A percentile compares a stretch with the other conserved stretches of the same genome.
Evolutionary conservation across 148 eudicot genomes (phyloP).

Genomic region (Rhododendron molle): DNA sequence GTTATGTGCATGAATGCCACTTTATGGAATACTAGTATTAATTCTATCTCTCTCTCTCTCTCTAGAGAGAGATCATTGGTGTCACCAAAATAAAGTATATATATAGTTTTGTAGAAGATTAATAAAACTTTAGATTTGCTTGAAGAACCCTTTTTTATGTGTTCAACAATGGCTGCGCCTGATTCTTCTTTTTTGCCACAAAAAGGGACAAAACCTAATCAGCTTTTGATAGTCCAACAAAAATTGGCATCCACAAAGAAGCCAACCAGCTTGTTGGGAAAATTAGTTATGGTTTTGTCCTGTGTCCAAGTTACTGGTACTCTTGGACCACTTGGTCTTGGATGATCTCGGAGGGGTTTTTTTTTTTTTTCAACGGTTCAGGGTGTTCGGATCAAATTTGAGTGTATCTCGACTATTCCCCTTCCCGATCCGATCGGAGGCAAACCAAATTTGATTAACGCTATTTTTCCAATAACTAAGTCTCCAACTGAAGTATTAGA

Average conservation of each 20-base stretch:
- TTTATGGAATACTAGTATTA: background rate
- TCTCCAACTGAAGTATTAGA: no score
- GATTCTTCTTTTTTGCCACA: background rate
- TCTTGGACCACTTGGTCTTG: background rate
- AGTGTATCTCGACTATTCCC: background rate
- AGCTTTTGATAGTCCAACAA: background rate
- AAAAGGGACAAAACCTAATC: background rate
- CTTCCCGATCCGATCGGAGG: background rate
- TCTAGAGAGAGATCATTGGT: background rate
- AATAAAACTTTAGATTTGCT: background rate
- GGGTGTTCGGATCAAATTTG: background rate
- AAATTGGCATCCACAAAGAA: background rate
- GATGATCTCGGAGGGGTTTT: background rate
- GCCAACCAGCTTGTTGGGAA: background rate
- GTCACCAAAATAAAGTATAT: background rate
- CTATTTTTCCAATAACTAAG: no score
- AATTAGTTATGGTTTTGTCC: background rate
- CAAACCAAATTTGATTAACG: no score
- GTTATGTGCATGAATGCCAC: conserved; percentile 1
- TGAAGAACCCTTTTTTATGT: background rate
- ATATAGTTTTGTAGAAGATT: background rate
- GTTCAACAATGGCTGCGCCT: background rate
- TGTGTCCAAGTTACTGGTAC: background rate
- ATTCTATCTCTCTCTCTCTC: background rate
- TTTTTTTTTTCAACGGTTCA: no score